phyloP scores from a whole-genome alignment of 176 grass and related monocot species.

The Phragmites australis region DNA sequence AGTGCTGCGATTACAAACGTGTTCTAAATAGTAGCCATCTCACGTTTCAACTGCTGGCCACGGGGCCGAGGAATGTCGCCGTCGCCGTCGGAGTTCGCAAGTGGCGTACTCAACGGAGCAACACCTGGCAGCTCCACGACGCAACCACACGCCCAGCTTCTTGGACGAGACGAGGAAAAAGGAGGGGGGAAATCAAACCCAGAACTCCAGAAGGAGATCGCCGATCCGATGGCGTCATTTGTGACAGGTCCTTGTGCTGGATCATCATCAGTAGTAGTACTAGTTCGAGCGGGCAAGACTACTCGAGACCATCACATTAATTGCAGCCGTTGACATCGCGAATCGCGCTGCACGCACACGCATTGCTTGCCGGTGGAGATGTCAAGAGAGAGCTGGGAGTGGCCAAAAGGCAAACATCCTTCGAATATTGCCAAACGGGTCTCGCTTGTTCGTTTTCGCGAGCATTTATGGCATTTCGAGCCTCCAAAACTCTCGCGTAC shows the following conservation, averaged over 20 bases:
- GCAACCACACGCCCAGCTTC: background rate
- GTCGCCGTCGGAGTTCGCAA: slow-evolving; percentile 34
- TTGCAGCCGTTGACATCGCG: slow-evolving; percentile 1
- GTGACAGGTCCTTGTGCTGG: background rate
- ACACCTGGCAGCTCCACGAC: slow-evolving; percentile 36
- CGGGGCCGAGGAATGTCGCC: background rate
- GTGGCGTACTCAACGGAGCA: background rate
- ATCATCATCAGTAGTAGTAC: background rate
- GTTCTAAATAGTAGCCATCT: too few relatives aligned
- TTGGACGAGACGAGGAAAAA: slow-evolving; percentile 32
- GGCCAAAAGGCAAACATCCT: slow-evolving; percentile 37
- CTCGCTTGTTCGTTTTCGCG: background rate
- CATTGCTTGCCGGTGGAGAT: too few relatives aligned
- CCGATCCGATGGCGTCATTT: background rate
- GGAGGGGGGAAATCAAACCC: background rate
- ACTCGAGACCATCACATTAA: background rate
- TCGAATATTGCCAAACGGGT: background rate
- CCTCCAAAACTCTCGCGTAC: background rate
- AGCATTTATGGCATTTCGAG: slow-evolving; percentile 12
- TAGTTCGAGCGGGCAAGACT: background rate
- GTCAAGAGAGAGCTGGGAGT: background rate
- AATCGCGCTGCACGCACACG: background rate
- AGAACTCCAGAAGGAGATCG: too few relatives aligned
- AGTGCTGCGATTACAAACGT: background rate
- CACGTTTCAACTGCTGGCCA: slow-evolving; percentile 1